Conservation (phyloP, 305 asterid species). For the Lippia alba region DNA sequence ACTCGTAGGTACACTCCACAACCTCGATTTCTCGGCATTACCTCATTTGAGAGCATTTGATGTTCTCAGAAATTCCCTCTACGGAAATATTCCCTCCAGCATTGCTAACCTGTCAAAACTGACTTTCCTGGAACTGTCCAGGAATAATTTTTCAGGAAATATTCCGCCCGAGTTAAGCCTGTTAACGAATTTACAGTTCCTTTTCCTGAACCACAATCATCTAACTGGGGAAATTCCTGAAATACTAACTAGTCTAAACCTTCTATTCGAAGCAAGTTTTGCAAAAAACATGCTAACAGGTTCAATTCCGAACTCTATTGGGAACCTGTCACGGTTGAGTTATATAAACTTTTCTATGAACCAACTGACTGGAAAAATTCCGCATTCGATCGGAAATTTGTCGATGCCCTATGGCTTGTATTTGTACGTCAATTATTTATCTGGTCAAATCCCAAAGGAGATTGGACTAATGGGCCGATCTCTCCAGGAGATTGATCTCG, state of each 20-base stretch:
- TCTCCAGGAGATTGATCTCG: no score
- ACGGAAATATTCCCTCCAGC: conserved; percentile 34
- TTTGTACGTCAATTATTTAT: neutral
- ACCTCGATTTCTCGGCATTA: conserved; percentile 36
- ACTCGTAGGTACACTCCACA: conserved; percentile 31
- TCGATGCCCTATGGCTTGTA: neutral
- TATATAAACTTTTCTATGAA: neutral
- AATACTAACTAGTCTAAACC: conserved; percentile 17
- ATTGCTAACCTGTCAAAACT: conserved; percentile 30
- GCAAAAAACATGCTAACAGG: conserved; percentile 26
- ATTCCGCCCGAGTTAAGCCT: conserved; percentile 33
- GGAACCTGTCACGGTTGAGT: conserved; percentile 12
- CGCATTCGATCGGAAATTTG: conserved; percentile 28
- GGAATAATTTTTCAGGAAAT: conserved; percentile 24
- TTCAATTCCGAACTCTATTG: conserved; percentile 7
- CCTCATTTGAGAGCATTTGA: conserved; percentile 1
- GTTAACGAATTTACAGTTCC: conserved; percentile 3
- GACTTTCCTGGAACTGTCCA: conserved; percentile 20
- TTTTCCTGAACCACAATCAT: conserved; percentile 1
- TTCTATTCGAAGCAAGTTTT: conserved; percentile 1
- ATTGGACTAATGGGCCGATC: conserved; percentile 3
- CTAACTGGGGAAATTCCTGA: conserved; percentile 25
- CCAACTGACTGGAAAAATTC: conserved; percentile 33
- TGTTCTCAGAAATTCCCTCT: conserved; percentile 28
- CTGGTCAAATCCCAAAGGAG: conserved; percentile 31